A percentile compares a stretch with the other conserved stretches of the same genome.
Conservation (phyloP, 805 yeast species). For the Wickerhamiella shivajii region DNA sequence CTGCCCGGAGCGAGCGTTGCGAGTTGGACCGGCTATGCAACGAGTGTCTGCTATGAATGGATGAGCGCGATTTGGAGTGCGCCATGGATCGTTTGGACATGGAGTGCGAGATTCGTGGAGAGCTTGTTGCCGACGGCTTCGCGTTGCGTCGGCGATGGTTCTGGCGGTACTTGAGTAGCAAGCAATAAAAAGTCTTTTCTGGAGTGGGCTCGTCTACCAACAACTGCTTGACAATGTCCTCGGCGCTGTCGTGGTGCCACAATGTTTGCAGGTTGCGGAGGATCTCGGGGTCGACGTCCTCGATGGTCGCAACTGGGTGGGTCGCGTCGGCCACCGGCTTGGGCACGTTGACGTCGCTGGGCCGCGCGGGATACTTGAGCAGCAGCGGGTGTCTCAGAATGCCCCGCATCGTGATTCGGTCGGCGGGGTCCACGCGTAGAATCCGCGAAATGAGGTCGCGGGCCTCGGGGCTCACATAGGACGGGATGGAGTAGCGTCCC, state of each 20-base stretch:
- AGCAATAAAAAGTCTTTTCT: conserved; percentile 69
- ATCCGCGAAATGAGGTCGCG: conserved; percentile 69
- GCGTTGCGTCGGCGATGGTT: conserved; percentile 32
- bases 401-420: conserved; percentile 64
- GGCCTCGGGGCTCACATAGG: conserved; percentile 66
- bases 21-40: no score
- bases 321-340: conserved; percentile 19
- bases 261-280: conserved; percentile 60
- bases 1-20: conserved; percentile 4
- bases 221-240: conserved; percentile 38
- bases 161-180: conserved; percentile 56
- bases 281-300: conserved; percentile 59
- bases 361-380: conserved; percentile 40
- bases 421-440: conserved; percentile 67
- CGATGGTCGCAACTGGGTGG: conserved; percentile 24
- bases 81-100: no score
- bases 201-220: conserved; percentile 44
- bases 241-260: conserved; percentile 62
- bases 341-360: no score
- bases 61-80: no score
- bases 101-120: no score
- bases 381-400: conserved; percentile 72
- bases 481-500: conserved; percentile 77
- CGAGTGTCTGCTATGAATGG: no score
- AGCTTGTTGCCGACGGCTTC: neutral